These are phyloP conservation scores for Penicillium diatomitis DNA, from an alignment of 495 filamentous ascomycete species.

Conservation along the genomic window DNA sequence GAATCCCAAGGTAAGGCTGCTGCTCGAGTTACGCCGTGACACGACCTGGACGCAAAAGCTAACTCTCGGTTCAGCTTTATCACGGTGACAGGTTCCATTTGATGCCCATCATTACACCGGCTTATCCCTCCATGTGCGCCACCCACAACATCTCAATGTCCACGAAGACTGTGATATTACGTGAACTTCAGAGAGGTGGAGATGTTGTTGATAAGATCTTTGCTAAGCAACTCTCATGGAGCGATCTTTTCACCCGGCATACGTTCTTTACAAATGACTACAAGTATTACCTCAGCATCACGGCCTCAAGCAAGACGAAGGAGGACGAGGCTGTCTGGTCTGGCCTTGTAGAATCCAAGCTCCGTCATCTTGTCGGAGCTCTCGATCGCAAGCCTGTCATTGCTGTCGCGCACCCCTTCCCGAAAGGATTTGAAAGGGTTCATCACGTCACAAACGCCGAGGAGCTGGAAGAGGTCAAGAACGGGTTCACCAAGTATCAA, in stretches of 20 bases:
- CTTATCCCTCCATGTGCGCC: slow-evolving; percentile 93
- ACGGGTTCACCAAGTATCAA: slow-evolving; percentile 61
- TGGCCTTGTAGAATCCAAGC: slow-evolving; percentile 85
- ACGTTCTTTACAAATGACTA: slow-evolving; percentile 87
- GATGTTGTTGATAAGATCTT: slow-evolving; percentile 77
- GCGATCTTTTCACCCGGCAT: slow-evolving; percentile 77
- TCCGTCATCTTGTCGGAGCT: slow-evolving; percentile 70
- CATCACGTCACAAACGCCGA: slow-evolving; percentile 64
- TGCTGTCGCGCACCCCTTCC: slow-evolving; percentile 80
- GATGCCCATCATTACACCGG: slow-evolving; percentile 96
- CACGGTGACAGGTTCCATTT: slow-evolving; percentile 70
- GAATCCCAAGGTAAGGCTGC: slow-evolving; percentile 69
- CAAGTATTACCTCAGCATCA: slow-evolving; percentile 87
- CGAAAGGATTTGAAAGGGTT: slow-evolving; percentile 77
- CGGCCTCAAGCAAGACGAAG: slow-evolving; percentile 75
- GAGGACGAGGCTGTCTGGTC: slow-evolving; percentile 83
- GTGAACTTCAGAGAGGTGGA: slow-evolving; percentile 69
- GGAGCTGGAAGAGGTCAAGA: slow-evolving; percentile 59
- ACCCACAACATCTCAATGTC: slow-evolving; percentile 88
- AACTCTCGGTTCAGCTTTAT: slow-evolving; percentile 50
- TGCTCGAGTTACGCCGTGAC: slow-evolving; percentile 4
- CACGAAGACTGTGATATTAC: slow-evolving; percentile 72
- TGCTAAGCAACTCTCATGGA: slow-evolving; percentile 65
- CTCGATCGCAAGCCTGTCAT: slow-evolving; percentile 68
- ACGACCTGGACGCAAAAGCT: background rate